Percentiles rank a stretch among this genome's conserved stretches.
Evolutionary conservation across 371 early-diverging fungal species (phyloP).

Genomic region (Lichtheimia ornata): DNA sequence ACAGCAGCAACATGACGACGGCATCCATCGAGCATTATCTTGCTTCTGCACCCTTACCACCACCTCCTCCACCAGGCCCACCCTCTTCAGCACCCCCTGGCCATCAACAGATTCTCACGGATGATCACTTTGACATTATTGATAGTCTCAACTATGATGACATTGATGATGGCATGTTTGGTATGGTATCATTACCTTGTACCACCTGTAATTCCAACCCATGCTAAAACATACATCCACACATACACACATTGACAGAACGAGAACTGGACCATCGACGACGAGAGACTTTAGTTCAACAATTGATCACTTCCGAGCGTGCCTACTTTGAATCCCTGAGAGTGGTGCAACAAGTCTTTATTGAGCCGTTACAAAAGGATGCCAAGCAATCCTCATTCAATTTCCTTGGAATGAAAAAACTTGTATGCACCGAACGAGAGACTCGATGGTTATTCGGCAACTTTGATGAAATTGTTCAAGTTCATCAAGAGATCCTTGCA

Average conservation of each 20-base stretch:
- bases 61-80: constrained; percentile 5
- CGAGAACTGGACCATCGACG: constrained; percentile 40
- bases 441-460: constrained; percentile 42
- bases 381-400: constrained; percentile 31
- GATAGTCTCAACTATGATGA: constrained; percentile 47
- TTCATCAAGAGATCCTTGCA: constrained; percentile 27
- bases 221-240: too few species aligned
- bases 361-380: constrained; percentile 35
- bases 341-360: constrained; percentile 18
- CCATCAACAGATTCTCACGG: constrained; percentile 1
- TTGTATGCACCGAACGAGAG: constrained; percentile 47
- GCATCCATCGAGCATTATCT: constrained; percentile 10
- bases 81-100: background rate
- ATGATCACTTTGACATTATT: constrained; percentile 40
- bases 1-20: constrained; percentile 5
- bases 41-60: constrained; percentile 7
- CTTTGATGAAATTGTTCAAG: constrained; percentile 28
- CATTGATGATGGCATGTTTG: constrained; percentile 40
- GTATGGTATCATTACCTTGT: constrained; percentile 19
- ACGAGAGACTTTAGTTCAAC: constrained; percentile 37
- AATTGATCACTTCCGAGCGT: constrained; percentile 36
- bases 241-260: constrained; percentile 16
- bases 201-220: too few species aligned
- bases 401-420: constrained; percentile 42
- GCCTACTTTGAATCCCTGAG: constrained; percentile 31